Conservation (phyloP, 176 grass and related monocot genomes). For the Puccinellia tenuiflora region DNA sequence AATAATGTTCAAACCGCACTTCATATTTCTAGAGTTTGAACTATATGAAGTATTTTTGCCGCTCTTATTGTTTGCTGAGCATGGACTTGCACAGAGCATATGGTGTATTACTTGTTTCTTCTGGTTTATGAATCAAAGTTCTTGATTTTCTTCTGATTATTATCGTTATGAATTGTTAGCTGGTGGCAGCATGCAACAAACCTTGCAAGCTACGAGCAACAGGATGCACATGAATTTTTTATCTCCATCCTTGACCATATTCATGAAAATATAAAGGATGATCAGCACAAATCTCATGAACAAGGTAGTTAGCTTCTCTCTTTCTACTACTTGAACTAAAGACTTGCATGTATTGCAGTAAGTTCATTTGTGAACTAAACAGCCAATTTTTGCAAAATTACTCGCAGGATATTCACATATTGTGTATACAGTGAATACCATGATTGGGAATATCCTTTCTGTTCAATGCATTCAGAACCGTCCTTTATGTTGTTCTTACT, state of each 20-base stretch:
- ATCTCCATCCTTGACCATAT: constrained; percentile 97
- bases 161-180: constrained; percentile 49
- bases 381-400: background rate
- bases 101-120: constrained; percentile 12
- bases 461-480: background rate
- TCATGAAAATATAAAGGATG: constrained; percentile 91
- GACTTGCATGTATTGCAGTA: constrained; percentile 16
- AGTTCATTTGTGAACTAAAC: background rate
- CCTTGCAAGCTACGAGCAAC: constrained; percentile 93
- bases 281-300: constrained; percentile 51
- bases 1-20: background rate
- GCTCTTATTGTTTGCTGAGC: background rate
- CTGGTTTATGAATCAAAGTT: background rate
- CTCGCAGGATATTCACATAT: background rate
- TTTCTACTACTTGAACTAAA: constrained; percentile 24
- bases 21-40: background rate
- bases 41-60: background rate
- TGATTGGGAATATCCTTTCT: background rate
- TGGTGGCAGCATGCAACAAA: constrained; percentile 95
- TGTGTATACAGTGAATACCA: background rate
- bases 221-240: constrained; percentile 99
- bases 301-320: constrained; percentile 47
- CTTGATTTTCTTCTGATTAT: constrained; percentile 37
- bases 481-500: background rate
- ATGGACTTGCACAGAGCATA: background rate